phyloP scores from a whole-genome alignment of 495 filamentous ascomycete species.

The Lasiosphaeris hirsuta region DNA sequence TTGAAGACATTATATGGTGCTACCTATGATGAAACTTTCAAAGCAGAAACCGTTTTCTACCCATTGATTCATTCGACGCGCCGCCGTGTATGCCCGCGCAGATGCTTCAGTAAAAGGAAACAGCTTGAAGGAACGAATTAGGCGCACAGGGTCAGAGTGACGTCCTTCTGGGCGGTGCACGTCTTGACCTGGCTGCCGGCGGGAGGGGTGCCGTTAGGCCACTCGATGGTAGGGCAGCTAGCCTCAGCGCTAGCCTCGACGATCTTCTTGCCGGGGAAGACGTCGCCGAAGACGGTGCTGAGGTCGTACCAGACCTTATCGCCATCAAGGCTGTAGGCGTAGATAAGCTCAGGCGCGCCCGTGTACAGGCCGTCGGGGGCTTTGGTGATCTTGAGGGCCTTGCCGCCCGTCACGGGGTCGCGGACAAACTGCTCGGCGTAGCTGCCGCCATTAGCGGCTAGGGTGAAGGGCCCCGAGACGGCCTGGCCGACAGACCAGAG shows the following conservation, averaged over 20 bases:
- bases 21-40: no score
- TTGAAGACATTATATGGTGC: no score
- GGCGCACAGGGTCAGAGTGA: slow-evolving; percentile 29
- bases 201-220: slow-evolving; percentile 46
- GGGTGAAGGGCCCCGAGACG: slow-evolving; percentile 39
- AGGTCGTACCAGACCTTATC: slow-evolving; percentile 54
- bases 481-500: slow-evolving; percentile 54
- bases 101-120: no score
- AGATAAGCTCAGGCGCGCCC: slow-evolving; percentile 51
- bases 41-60: no score
- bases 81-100: no score
- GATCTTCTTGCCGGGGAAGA: slow-evolving; percentile 48
- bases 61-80: no score
- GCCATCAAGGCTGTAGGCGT: slow-evolving; percentile 52
- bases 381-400: slow-evolving; percentile 54
- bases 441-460: slow-evolving; percentile 33
- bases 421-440: slow-evolving; percentile 44
- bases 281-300: slow-evolving; percentile 53
- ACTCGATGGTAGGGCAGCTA: slow-evolving; percentile 47
- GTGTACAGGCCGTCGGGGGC: slow-evolving; percentile 50
- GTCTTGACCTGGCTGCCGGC: slow-evolving; percentile 52
- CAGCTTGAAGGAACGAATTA: no score
- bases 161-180: slow-evolving; percentile 36
- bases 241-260: slow-evolving; percentile 37
- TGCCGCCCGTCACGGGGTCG: slow-evolving; percentile 52